Conservation (phyloP, 2,329 filamentous ascomycete genomes). For the Endothia cerciana region DNA sequence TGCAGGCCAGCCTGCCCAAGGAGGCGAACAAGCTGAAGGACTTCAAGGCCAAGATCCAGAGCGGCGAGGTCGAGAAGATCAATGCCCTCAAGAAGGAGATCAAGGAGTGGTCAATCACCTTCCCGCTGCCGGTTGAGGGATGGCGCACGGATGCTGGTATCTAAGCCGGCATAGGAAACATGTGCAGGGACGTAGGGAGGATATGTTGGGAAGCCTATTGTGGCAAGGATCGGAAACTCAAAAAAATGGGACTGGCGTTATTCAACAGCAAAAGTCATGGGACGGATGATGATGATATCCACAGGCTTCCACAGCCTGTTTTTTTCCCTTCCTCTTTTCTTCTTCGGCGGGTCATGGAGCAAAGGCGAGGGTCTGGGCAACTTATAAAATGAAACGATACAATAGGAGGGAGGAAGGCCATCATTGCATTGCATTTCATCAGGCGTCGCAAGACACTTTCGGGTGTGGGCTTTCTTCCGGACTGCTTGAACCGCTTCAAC, state of each 20-base stretch:
- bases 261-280: constrained; percentile 30
- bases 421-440: constrained; percentile 39
- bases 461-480: constrained; percentile 37
- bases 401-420: constrained; percentile 26
- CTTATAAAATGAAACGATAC: neutral
- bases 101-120: constrained; percentile 79
- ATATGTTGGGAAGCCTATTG: neutral
- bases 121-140: constrained; percentile 88
- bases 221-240: neutral
- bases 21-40: constrained; percentile 99
- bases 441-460: constrained; percentile 38
- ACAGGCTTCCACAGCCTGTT: constrained; percentile 29
- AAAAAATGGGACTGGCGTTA: constrained; percentile 25
- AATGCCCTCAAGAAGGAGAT: constrained; percentile 88
- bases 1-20: constrained; percentile 86
- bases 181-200: constrained; percentile 8
- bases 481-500: constrained; percentile 45
- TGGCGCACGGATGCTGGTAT: constrained; percentile 66
- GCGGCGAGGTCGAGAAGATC: constrained; percentile 80
- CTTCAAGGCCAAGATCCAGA: constrained; percentile 91
- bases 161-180: constrained; percentile 42
- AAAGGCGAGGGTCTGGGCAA: constrained; percentile 10
- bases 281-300: constrained; percentile 30
- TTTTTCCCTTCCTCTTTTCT: constrained; percentile 17
- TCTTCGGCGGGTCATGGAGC: constrained; percentile 10